These are phyloP conservation scores for Scenedesmus sp. DNA, from an alignment of 163 green algal species.

Conservation along the genomic window DNA sequence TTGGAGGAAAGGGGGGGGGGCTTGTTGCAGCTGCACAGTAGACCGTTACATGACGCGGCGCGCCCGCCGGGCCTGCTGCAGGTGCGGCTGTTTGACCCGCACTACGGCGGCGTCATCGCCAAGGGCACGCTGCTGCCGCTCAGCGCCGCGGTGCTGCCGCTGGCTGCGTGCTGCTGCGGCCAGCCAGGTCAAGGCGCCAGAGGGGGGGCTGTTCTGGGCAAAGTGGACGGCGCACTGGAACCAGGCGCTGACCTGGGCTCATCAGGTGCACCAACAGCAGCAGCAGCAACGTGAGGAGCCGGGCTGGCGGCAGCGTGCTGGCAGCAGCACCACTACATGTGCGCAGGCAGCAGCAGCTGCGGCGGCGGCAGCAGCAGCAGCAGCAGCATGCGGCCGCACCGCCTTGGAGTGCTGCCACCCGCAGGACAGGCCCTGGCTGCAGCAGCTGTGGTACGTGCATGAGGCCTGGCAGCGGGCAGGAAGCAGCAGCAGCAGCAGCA, in stretches of 20 bases:
- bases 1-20: too few species aligned
- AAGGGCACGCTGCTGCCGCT: slow-evolving; percentile 41
- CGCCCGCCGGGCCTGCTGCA: background rate
- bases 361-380: slow-evolving; percentile 32
- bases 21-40: too few species aligned
- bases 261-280: slow-evolving; percentile 6
- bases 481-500: slow-evolving; percentile 15
- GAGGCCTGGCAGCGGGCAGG: slow-evolving; percentile 22
- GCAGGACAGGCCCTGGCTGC: slow-evolving; percentile 23
- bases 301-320: background rate
- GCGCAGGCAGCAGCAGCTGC: background rate
- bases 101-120: slow-evolving; percentile 37
- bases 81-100: slow-evolving; percentile 42
- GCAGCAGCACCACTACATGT: background rate
- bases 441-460: slow-evolving; percentile 44
- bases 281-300: slow-evolving; percentile 7
- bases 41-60: too few species aligned
- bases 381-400: background rate
- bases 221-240: slow-evolving; percentile 9
- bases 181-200: slow-evolving; percentile 29
- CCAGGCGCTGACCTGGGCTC: background rate
- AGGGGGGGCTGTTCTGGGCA: background rate
- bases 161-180: slow-evolving; percentile 7
- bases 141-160: background rate
- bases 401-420: background rate